phyloP scores from a whole-genome alignment of 352 stramenopile genomes.

The Globisporangium spinosum region DNA sequence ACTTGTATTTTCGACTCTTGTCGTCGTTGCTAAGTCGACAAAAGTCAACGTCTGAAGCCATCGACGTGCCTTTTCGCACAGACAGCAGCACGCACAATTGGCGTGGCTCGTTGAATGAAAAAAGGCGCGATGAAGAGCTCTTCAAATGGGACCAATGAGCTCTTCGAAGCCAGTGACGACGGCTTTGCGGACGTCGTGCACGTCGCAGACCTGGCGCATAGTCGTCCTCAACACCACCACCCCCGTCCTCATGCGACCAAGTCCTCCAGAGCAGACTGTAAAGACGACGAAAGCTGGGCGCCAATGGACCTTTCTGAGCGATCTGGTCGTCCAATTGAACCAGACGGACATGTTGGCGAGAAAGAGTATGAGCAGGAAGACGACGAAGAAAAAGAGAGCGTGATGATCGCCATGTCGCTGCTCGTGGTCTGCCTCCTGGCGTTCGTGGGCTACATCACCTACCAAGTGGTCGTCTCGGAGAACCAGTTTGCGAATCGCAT shows the following conservation, averaged over 20 bases:
- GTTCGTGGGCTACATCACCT: conserved; percentile 17
- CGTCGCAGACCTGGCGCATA: not conserved
- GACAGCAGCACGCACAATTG: no score
- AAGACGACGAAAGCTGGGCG: not conserved
- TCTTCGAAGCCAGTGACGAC: not conserved
- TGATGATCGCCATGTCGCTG: conserved; percentile 20
- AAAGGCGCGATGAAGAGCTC: not conserved
- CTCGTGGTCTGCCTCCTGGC: conserved; percentile 18
- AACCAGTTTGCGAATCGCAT: not conserved
- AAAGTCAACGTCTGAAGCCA: not conserved
- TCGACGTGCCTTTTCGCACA: conserved; percentile 6
- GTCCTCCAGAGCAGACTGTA: not conserved
- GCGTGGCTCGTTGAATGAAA: not conserved
- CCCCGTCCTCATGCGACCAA: not conserved
- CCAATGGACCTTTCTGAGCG: not conserved
- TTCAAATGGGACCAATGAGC: not conserved
- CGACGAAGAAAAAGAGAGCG: conserved; percentile 9
- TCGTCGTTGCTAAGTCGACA: not conserved
- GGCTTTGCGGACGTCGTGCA: conserved; percentile 3
- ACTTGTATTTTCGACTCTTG: not conserved
- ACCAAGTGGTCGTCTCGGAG: conserved; percentile 15
- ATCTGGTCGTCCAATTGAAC: not conserved
- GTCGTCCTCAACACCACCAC: not conserved
- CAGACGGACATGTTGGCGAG: not conserved
- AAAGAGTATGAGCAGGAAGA: not conserved